phyloP scores from a whole-genome alignment of 2,329 filamentous ascomycete genomes.

The Tolypocladium endophyticum region DNA sequence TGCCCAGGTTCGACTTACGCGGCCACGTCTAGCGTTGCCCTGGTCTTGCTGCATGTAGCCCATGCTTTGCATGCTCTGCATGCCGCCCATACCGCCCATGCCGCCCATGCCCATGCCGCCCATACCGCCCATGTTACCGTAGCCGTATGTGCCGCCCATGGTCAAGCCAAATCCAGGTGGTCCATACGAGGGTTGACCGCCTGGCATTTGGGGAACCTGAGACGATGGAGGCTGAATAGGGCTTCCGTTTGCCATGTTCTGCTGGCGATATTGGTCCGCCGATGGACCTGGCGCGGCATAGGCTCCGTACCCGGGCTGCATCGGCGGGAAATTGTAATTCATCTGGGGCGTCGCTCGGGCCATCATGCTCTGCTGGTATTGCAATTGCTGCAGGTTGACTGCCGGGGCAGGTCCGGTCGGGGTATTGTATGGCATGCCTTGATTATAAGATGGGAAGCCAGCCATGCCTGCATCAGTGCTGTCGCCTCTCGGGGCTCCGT shows the following conservation, averaged over 20 bases:
- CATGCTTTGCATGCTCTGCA: constrained; percentile 37
- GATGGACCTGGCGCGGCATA: constrained; percentile 37
- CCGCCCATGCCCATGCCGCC: constrained; percentile 21
- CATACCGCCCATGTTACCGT: constrained; percentile 36
- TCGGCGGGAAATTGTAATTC: constrained; percentile 45
- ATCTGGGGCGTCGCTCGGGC: constrained; percentile 41
- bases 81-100: constrained; percentile 30
- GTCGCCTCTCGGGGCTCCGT: constrained; percentile 41
- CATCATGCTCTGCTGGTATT: constrained; percentile 50
- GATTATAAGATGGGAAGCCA: constrained; percentile 39
- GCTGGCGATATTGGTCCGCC: constrained; percentile 46
- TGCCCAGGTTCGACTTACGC: constrained; percentile 32
- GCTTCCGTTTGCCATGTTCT: constrained; percentile 38
- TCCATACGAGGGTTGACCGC: constrained; percentile 32
- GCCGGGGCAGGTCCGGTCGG: constrained; percentile 30
- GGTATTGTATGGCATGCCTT: constrained; percentile 40
- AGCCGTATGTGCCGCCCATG: constrained; percentile 31
- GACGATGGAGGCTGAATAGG: constrained; percentile 35
- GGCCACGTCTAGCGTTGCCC: constrained; percentile 45
- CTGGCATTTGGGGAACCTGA: constrained; percentile 30
- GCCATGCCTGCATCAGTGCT: constrained; percentile 38
- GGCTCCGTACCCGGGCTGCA: constrained; percentile 46
- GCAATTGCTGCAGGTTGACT: constrained; percentile 42
- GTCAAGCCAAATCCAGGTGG: constrained; percentile 40
- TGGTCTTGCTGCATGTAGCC: constrained; percentile 45